Evolutionary conservation across 345 rosid species (phyloP), one percentile per base, ranked within the genome.

Genomic region (Xanthoceras sorbifolium): DNA sequence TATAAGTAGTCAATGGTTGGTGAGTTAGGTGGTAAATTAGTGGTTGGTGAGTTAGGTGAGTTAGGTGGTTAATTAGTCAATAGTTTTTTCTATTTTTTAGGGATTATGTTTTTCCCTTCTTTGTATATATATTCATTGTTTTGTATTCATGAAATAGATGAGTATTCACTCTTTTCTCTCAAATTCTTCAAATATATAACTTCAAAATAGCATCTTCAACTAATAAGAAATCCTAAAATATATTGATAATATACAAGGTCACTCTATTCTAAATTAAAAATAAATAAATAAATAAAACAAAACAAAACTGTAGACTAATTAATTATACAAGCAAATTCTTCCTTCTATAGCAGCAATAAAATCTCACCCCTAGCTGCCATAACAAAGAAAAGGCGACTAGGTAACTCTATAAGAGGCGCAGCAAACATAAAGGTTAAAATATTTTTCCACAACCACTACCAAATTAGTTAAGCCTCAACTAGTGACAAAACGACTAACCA

Each of bases 241-340:
- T 4, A 32, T 61, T 38, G 34, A 12, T 36, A 61, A 64, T 26
- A 15, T 2, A 77, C 38, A 22, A 67, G 5, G 38, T 74, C 26
- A 76, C n/a, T 29, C 73, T 64, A 42, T 57, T 40, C 14, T 32
- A 6, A 71, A 65, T 72, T 72, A 29, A 14, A 74, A 63, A 48
- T 63, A 34, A 74, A 7, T n/a, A n/a, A n/a, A n/a, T n/a, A n/a
- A n/a, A n/a, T n/a, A n/a, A n/a, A n/a, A n/a, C n/a, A n/a, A n/a
- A n/a, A n/a, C n/a, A n/a, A n/a, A 46, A 31, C 28, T 1, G 20
- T 61, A 20, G 29, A 32, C 17, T 18, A 54, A 57, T 22, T 11
- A 55, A 32, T 23, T 71, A 32, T 22, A 32, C 5, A 73, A 67
- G 44, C 75, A n/a, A 54, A 23, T 69, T 4, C 14, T n/a, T n/a